These are phyloP conservation scores for Microbotryum saponariae DNA, from an alignment of 1,284 basidiomycete genomes.

Conservation along the genomic window DNA sequence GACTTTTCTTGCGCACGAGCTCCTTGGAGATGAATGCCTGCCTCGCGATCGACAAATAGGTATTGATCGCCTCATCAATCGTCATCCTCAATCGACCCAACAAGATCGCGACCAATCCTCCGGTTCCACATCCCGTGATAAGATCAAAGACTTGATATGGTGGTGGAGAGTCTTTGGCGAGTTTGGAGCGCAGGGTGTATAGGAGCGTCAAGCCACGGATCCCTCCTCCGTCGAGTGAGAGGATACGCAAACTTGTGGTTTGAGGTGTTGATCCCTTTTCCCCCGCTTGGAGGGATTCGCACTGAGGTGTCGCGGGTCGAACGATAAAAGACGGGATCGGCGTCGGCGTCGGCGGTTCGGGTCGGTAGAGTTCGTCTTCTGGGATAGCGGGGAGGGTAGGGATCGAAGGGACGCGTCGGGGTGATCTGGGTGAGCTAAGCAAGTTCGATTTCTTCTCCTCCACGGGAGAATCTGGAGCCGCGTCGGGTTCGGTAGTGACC, in stretches of 20 bases:
- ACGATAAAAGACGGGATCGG: too few species aligned
- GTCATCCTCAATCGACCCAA: slow-evolving; percentile 20
- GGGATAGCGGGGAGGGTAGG: too few species aligned
- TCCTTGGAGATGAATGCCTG: slow-evolving; percentile 15
- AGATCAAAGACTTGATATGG: slow-evolving; percentile 28
- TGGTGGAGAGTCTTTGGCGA: neutral
- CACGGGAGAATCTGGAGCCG: too few species aligned
- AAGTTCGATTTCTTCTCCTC: too few species aligned
- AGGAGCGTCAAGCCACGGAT: slow-evolving; percentile 26
- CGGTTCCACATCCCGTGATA: slow-evolving; percentile 28
- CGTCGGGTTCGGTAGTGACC: too few species aligned
- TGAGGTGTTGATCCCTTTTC: too few species aligned
- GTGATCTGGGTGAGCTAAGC: too few species aligned
- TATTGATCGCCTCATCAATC: slow-evolving; percentile 13
- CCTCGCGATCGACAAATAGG: slow-evolving; percentile 19
- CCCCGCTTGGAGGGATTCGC: too few species aligned
- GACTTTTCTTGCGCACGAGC: neutral
- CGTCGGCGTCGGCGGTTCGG: too few species aligned
- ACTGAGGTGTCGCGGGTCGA: too few species aligned
- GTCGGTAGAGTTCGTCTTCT: too few species aligned
- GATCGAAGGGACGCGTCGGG: too few species aligned
- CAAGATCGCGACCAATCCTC: slow-evolving; percentile 28
- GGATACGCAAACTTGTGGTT: slow-evolving; percentile 11
- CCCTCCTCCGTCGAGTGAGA: slow-evolving; percentile 31
- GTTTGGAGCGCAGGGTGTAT: slow-evolving; percentile 3